Base-by-base conservation (phyloP, 805 yeast species). In the Candida tibetensis region DNA sequence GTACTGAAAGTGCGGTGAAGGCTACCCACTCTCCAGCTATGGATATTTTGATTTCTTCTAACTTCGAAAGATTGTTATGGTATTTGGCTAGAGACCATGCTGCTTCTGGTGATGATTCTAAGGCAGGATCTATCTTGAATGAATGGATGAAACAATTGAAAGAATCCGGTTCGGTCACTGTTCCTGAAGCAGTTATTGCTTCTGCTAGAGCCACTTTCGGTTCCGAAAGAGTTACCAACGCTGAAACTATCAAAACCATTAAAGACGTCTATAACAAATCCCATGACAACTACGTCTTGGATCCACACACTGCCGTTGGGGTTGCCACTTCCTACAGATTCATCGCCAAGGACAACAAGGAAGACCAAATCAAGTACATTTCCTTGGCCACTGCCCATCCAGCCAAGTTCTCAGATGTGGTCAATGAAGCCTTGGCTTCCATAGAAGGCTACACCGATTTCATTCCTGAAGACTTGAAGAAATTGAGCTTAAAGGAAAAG, bases 331-430 rank as follows among this genome's bases (percentile, higher is more conserved):
- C 93, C 28, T 74, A 82, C 48, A 73, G 81, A 49, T 72, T 77
- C 55, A 76, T 84, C 37, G 71, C 69, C 12, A 56, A 63, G 35
- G 79, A 74, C 45, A 74, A 69, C 31, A 57, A 61, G 17, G 53
- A 45, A 7, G 42, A 61, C 16, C 57, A 68, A 19, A 63, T 72
- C 28, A 69, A 76, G 39, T 76, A 76, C 57, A 74, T 93, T 31
- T 85, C 96, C 4, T 76, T 93, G 41, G 85, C 97, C 8, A 93
- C 99, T 33, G 99, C 99, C 6, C 99, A 93, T 61, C 99, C 99
- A 30, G 99, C 99, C 44, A 93, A 93, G 67, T 93, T 93, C 57
- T 86, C 96, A 17, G 97, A 88, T 46, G 99, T 96, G 35, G 99
- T 93, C 17, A 83, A 90, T 62, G 68, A 76, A 51, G 88, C 98